These are phyloP conservation scores for Pichia thaimueangensis DNA, from an alignment of 805 yeast genomes.

Conservation along the genomic window DNA sequence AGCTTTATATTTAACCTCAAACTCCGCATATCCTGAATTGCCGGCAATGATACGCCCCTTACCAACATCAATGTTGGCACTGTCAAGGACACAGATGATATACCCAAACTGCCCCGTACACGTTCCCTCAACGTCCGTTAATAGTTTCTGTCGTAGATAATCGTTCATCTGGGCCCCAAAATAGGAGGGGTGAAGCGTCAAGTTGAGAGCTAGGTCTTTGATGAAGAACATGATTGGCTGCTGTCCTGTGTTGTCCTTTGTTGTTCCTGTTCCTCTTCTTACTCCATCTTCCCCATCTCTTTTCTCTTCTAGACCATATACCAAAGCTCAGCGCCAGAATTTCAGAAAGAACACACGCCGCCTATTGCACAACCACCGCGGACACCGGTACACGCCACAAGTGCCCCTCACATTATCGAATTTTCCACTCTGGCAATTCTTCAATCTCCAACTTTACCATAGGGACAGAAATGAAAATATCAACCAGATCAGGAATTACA, in stretches of 20 bases:
- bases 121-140: slow-evolving; percentile 96
- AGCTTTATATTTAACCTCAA: slow-evolving; percentile 92
- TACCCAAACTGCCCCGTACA: slow-evolving; percentile 99
- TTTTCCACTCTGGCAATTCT: not conserved
- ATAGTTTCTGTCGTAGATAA: slow-evolving; percentile 77
- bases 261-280: not conserved
- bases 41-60: slow-evolving; percentile 83
- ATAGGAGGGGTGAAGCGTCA: slow-evolving; percentile 94
- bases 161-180: slow-evolving; percentile 98
- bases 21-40: slow-evolving; percentile 90
- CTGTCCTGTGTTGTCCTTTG: not conserved
- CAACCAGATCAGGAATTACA: not conserved
- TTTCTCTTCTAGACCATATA: not conserved
- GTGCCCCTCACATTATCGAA: too few relatives aligned
- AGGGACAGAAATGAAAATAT: not conserved
- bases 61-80: slow-evolving; percentile 91
- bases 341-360: too few relatives aligned
- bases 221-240: slow-evolving; percentile 28
- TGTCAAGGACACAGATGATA: slow-evolving; percentile 91
- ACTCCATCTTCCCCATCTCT: not conserved
- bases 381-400: too few relatives aligned
- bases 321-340: too few relatives aligned
- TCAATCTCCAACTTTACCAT: not conserved
- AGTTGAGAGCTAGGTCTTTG: slow-evolving; percentile 85
- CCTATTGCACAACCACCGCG: too few relatives aligned